phyloP scores from a whole-genome alignment of 2,329 filamentous ascomycete genomes.

The Orbilia javanica region DNA sequence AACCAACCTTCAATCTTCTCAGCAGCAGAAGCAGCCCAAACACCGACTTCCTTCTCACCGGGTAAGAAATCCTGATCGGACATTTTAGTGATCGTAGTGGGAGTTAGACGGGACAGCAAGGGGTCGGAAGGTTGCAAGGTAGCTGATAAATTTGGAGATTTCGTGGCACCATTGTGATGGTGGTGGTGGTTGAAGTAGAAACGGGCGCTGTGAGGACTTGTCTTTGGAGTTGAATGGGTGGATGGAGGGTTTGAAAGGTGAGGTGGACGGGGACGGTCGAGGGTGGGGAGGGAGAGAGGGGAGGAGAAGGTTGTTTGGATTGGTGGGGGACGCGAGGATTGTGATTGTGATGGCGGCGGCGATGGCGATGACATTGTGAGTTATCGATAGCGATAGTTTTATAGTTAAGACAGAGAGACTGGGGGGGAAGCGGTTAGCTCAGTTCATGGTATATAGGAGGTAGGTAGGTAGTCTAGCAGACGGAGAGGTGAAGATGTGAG shows the following conservation, averaged over 20 bases:
- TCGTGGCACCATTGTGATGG: slow-evolving; percentile 18
- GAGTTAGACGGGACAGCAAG: slow-evolving; percentile 60
- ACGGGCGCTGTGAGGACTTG: slow-evolving; percentile 57
- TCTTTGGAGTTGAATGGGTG: slow-evolving; percentile 37
- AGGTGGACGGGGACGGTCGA: slow-evolving; percentile 13
- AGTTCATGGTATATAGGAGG: no score
- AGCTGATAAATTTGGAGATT: slow-evolving; percentile 46
- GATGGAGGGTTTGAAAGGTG: not conserved
- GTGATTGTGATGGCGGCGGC: not conserved
- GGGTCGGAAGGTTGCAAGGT: slow-evolving; percentile 59
- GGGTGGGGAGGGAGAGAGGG: slow-evolving; percentile 13
- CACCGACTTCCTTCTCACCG: slow-evolving; percentile 77
- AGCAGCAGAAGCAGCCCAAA: slow-evolving; percentile 77
- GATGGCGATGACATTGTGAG: slow-evolving; percentile 20
- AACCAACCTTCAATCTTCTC: slow-evolving; percentile 80
- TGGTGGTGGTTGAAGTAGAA: no score
- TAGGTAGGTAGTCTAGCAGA: not conserved
- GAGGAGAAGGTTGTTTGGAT: slow-evolving; percentile 35
- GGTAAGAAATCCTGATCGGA: slow-evolving; percentile 60
- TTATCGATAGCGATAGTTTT: not conserved
- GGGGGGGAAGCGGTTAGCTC: no score
- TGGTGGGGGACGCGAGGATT: slow-evolving; percentile 12
- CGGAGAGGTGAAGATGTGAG: not conserved
- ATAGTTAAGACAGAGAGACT: not conserved
- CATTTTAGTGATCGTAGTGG: slow-evolving; percentile 60